phyloP scores from a whole-genome alignment of 176 grass and related monocot genomes.

The Lolium rigidum region DNA sequence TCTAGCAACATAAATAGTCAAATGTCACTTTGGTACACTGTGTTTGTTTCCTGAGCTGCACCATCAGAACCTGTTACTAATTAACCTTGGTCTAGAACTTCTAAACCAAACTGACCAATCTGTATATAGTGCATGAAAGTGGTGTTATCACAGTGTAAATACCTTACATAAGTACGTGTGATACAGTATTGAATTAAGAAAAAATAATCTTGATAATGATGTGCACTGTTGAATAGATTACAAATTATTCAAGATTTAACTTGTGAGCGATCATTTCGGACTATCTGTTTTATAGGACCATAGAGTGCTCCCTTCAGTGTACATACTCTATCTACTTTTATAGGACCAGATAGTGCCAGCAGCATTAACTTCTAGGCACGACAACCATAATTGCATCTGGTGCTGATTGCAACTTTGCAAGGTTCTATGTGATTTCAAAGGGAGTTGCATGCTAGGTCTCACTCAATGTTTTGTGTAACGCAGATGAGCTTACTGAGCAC shows the following conservation, averaged over 20 bases:
- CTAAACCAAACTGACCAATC: neutral
- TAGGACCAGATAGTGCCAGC: slow-evolving; percentile 18
- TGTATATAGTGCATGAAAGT: too few relatives aligned
- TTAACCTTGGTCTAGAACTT: neutral
- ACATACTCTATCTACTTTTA: slow-evolving; percentile 24
- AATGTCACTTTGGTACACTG: neutral
- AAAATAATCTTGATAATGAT: neutral
- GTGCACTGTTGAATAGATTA: neutral
- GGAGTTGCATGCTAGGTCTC: slow-evolving; percentile 27
- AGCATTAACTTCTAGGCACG: neutral
- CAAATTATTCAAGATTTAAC: slow-evolving; percentile 2
- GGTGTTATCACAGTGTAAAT: neutral
- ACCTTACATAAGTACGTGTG: neutral
- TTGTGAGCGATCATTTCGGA: neutral
- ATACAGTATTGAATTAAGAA: neutral
- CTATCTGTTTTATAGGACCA: slow-evolving; percentile 12
- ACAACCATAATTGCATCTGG: slow-evolving; percentile 10
- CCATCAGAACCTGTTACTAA: slow-evolving; percentile 7
- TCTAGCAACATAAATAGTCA: neutral
- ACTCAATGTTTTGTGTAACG: slow-evolving; percentile 36
- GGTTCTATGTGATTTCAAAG: slow-evolving; percentile 23
- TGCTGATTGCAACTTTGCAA: slow-evolving; percentile 19
- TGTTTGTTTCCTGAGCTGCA: neutral
- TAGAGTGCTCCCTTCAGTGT: neutral
- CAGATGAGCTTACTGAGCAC: slow-evolving; percentile 75